Evolutionary conservation across 1,284 basidiomycete species (phyloP).

Genomic region (Xerocomus amazonicus): DNA sequence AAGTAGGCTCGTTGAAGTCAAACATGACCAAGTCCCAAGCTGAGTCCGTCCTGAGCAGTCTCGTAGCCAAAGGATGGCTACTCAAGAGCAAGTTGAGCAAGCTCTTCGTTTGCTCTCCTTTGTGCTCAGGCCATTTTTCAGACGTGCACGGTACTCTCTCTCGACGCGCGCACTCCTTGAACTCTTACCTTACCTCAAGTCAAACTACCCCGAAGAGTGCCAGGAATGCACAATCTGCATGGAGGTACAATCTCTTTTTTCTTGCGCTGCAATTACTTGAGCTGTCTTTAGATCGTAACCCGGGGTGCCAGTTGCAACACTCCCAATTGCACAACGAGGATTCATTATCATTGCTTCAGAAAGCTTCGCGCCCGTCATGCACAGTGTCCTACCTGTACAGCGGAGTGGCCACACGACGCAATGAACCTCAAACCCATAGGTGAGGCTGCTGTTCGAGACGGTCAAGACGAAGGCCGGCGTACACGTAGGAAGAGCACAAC

Average conservation of each 20-base stretch:
- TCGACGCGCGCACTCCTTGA: constrained; percentile 74
- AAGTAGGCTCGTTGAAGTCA: constrained; percentile 57
- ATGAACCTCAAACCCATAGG: constrained; percentile 52
- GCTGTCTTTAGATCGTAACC: constrained; percentile 56
- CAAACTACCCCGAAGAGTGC: constrained; percentile 69
- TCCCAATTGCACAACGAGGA: constrained; percentile 56
- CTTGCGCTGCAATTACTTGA: constrained; percentile 17
- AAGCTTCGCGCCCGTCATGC: constrained; percentile 38
- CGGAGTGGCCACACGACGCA: constrained; percentile 53
- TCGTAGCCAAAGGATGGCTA: constrained; percentile 81
- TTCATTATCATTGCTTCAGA: constrained; percentile 68
- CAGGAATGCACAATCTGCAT: constrained; percentile 73
- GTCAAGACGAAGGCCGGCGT: constrained; percentile 51
- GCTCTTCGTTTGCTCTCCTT: background rate
- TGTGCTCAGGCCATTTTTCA: constrained; percentile 24
- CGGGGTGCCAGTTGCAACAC: constrained; percentile 64
- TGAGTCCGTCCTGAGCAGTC: constrained; percentile 70
- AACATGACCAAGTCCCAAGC: constrained; percentile 74
- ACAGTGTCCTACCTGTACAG: constrained; percentile 56
- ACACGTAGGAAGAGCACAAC: constrained; percentile 33
- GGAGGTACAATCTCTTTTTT: constrained; percentile 44
- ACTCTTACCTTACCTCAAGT: constrained; percentile 69
- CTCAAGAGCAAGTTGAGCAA: constrained; percentile 66
- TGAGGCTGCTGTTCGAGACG: constrained; percentile 60
- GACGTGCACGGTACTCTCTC: constrained; percentile 73